Percentiles rank a stretch among this genome's conserved stretches.
Evolutionary conservation across 345 rosid genomes (phyloP).

Genomic region (Eutrema yunnanense): DNA sequence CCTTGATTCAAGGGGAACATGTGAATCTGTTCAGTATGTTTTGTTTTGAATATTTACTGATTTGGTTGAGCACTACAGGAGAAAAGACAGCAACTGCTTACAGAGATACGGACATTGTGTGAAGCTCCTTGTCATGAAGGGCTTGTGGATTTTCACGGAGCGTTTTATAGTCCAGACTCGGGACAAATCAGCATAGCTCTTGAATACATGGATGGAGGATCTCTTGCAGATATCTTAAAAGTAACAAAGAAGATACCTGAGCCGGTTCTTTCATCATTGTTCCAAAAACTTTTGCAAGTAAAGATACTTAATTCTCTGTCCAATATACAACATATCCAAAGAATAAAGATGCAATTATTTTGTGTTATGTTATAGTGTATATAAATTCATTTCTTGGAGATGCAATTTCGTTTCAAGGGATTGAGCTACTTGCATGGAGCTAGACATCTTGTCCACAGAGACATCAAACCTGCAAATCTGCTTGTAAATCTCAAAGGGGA

Average conservation of each 20-base stretch:
- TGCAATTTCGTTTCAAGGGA: slow-evolving; percentile 41
- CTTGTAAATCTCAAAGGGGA: slow-evolving; percentile 92
- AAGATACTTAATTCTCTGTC: slow-evolving; percentile 15
- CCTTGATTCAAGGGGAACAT: not conserved
- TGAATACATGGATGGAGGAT: slow-evolving; percentile 97
- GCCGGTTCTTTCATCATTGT: slow-evolving; percentile 81
- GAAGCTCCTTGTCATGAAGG: slow-evolving; percentile 92
- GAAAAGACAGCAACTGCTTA: slow-evolving; percentile 89
- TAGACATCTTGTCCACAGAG: slow-evolving; percentile 92
- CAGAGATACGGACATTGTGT: slow-evolving; percentile 88
- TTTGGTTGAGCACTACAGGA: slow-evolving; percentile 40
- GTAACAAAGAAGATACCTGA: slow-evolving; percentile 63
- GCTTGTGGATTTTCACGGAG: slow-evolving; percentile 95
- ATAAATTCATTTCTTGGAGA: not conserved
- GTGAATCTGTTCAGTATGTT: not conserved
- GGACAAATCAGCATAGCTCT: slow-evolving; percentile 97
- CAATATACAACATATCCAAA: not conserved
- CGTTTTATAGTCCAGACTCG: slow-evolving; percentile 85
- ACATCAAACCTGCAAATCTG: slow-evolving; percentile 94
- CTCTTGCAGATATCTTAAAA: slow-evolving; percentile 79
- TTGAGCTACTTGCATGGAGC: slow-evolving; percentile 85
- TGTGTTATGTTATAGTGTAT: not conserved
- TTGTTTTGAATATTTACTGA: not conserved
- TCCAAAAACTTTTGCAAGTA: slow-evolving; percentile 79
- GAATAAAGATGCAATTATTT: not conserved